A percentile compares a stretch with the other conserved stretches of the same genome.
phyloP scores from a whole-genome alignment of 2,329 filamentous ascomycete genomes.

The Conoideocrella luteorostrata region DNA sequence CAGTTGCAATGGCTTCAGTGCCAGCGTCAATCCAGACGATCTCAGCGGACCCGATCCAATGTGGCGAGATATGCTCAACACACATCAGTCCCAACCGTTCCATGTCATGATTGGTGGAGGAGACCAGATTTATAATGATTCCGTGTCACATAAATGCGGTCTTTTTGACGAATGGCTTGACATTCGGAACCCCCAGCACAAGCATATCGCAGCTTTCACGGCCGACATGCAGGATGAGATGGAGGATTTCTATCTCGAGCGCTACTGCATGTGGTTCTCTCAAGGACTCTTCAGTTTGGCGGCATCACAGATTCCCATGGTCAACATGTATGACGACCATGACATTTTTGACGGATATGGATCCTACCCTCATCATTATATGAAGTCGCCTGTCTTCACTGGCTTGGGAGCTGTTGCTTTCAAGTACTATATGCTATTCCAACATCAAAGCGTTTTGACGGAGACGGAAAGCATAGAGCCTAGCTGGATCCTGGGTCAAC shows the following conservation, averaged over 20 bases:
- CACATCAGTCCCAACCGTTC: constrained; percentile 84
- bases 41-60: constrained; percentile 91
- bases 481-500: constrained; percentile 78
- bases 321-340: constrained; percentile 97
- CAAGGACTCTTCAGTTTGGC: constrained; percentile 92
- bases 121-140: constrained; percentile 95
- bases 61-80: constrained; percentile 94
- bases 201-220: constrained; percentile 72
- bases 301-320: constrained; percentile 91
- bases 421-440: constrained; percentile 98
- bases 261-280: constrained; percentile 93
- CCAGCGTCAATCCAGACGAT: constrained; percentile 67
- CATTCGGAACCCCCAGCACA: constrained; percentile 72
- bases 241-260: constrained; percentile 79
- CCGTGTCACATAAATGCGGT: constrained; percentile 65
- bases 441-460: constrained; percentile 80
- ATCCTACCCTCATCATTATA: constrained; percentile 86
- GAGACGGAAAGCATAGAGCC: constrained; percentile 82
- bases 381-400: constrained; percentile 82
- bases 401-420: constrained; percentile 87
- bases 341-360: constrained; percentile 89
- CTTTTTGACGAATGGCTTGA: constrained; percentile 80
- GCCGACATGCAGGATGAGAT: constrained; percentile 80
- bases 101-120: constrained; percentile 98
- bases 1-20: constrained; percentile 93